Percentiles rank a stretch among this genome's conserved stretches.
Evolutionary conservation across 2,329 filamentous ascomycete species (phyloP).

Genomic region (Elsinoe arachidis): DNA sequence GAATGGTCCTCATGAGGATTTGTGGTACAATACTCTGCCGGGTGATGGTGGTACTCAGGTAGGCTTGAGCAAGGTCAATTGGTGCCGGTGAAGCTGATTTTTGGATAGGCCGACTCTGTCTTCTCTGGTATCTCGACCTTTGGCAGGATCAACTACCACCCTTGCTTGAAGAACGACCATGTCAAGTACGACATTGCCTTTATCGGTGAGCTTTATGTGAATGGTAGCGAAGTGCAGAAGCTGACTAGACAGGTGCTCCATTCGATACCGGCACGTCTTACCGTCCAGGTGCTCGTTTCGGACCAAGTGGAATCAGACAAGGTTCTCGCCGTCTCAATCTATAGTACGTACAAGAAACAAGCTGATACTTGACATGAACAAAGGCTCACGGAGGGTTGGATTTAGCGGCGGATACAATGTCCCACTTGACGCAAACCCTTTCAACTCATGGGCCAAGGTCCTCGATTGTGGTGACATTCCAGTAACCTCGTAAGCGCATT

Average conservation of each 20-base stretch:
- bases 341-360: constrained; percentile 55
- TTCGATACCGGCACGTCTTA: constrained; percentile 85
- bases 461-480: constrained; percentile 79
- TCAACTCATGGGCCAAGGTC: constrained; percentile 71
- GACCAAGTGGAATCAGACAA: constrained; percentile 76
- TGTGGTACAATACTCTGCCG: constrained; percentile 78
- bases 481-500: constrained; percentile 60
- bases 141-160: constrained; percentile 66
- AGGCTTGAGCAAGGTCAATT: constrained; percentile 17
- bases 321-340: constrained; percentile 78
- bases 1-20: constrained; percentile 60
- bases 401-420: constrained; percentile 81
- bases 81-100: neutral
- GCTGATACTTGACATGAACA: constrained; percentile 18
- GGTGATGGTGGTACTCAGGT: constrained; percentile 80
- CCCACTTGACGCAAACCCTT: constrained; percentile 68
- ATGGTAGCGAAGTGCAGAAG: neutral
- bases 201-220: constrained; percentile 47
- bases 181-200: constrained; percentile 80
- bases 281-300: constrained; percentile 73
- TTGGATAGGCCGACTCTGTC: constrained; percentile 67
- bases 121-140: constrained; percentile 86
- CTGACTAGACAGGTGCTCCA: constrained; percentile 51
- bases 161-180: constrained; percentile 61
- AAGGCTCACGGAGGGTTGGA: constrained; percentile 43